Conservation (phyloP, 75 land plant species). For the Picea glauca region DNA sequence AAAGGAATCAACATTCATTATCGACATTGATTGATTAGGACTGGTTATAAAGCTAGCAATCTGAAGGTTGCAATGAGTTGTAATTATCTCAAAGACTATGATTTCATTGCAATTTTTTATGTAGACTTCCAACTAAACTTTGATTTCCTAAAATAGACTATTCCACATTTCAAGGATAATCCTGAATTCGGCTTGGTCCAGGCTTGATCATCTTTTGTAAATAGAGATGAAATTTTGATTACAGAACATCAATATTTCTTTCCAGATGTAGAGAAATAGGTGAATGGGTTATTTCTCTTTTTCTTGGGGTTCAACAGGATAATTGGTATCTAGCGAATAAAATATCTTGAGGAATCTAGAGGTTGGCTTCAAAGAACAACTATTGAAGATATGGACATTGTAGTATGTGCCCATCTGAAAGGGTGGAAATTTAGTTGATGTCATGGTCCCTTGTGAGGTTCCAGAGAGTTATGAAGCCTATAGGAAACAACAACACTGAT, state of each 20-base stretch:
- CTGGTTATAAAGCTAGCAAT: slow-evolving; percentile 87
- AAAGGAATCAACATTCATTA: slow-evolving; percentile 69
- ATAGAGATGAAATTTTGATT: slow-evolving; percentile 84
- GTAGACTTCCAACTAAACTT: slow-evolving; percentile 82
- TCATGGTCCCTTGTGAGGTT: slow-evolving; percentile 72
- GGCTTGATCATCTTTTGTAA: slow-evolving; percentile 79
- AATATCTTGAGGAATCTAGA: slow-evolving; percentile 75
- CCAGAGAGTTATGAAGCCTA: slow-evolving; percentile 87
- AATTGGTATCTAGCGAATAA: slow-evolving; percentile 85
- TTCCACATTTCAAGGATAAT: slow-evolving; percentile 83
- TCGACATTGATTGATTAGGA: slow-evolving; percentile 60
- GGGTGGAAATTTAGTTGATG: slow-evolving; percentile 87
- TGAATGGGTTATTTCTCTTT: slow-evolving; percentile 71
- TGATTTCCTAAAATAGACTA: slow-evolving; percentile 67
- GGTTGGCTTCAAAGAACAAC: slow-evolving; percentile 91
- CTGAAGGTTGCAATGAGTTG: slow-evolving; percentile 83
- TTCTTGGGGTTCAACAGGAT: slow-evolving; percentile 89
- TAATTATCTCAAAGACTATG: slow-evolving; percentile 78
- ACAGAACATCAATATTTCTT: slow-evolving; percentile 72
- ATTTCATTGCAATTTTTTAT: slow-evolving; percentile 85
- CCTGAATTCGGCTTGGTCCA: slow-evolving; percentile 80
- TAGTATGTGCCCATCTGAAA: slow-evolving; percentile 72
- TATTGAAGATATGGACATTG: slow-evolving; percentile 91
- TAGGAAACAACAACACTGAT: slow-evolving; percentile 84
- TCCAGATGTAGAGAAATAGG: slow-evolving; percentile 94